phyloP scores from a whole-genome alignment of 129 eudicot genomes.

The Chrysanthemum makinoi region DNA sequence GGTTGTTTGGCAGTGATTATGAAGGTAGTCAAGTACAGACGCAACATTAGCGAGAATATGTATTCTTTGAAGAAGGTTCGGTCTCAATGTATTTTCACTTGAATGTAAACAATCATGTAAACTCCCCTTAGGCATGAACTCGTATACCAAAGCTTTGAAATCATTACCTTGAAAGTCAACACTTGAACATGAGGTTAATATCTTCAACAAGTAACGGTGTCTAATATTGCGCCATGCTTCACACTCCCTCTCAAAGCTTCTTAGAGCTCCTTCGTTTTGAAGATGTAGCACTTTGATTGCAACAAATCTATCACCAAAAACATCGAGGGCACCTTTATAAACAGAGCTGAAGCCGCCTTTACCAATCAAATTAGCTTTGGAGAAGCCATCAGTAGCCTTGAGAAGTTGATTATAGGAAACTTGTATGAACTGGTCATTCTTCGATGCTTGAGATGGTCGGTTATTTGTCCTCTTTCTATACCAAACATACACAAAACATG shows the following conservation, averaged over 20 bases:
- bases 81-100: background rate
- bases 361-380: background rate
- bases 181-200: background rate
- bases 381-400: background rate
- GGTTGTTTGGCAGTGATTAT: background rate
- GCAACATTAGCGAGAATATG: background rate
- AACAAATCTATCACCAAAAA: background rate
- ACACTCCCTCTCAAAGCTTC: background rate
- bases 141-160: background rate
- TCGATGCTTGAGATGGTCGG: background rate
- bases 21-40: background rate
- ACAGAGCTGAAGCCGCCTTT: background rate
- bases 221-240: background rate
- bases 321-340: background rate
- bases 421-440: background rate
- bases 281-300: background rate
- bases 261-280: background rate
- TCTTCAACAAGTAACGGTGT: background rate
- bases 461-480: background rate
- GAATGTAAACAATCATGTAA: background rate
- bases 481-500: background rate
- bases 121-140: background rate
- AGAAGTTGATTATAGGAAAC: background rate
- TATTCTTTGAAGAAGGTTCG: background rate
- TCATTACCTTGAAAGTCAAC: constrained; percentile 1